Base-by-base conservation (phyloP, 441 rosid genomes). In the Euphorbia celastroides region DNA sequence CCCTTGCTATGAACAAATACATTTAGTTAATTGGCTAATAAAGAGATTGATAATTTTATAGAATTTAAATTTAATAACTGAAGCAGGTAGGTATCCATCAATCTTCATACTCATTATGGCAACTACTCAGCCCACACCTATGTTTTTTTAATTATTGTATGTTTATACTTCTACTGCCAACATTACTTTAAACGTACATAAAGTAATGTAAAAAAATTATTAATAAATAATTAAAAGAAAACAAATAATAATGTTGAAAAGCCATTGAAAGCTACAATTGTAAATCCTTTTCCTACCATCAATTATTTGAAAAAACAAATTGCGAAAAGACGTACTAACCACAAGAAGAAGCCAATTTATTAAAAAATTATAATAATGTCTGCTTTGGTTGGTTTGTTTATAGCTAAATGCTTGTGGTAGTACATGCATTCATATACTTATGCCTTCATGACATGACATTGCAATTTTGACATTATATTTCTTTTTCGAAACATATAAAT, bases 281-380 rank as follows among this genome's bases (percentile, higher is more conserved):
- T 20, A 8, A 51, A 20, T 51, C 56, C 41, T 51, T 55, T 50
- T 66, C 60, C 42, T 58, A 51, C 30, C 30, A 70, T 63, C 71
- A 68, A 68, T 71, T 59, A 76, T 72, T 31, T 59, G n/a, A 50
- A 64, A 64, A 69, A 13, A 28, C 26, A 51, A 62, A 64, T 65
- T 65, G 73, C 22, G 76, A 72, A 26, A 60, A 55, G 71, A 65
- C 76, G 0, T 36, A 3, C 22, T 28, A 72, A 60, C 70, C 57
- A 36, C 50, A 44, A 68, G 55, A 20, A 58, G 42, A 27, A 44
- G 41, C 52, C 19, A 23, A 14, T 23, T 31, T 27, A 4, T 9
- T 54, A 28, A 60, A 50, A 51, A 19, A 14, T 55, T 46, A 1
- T 0, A 50, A 50, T 16, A 50, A 50, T n/a, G 19, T 48, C 38